Base-by-base conservation (phyloP, 495 filamentous ascomycete genomes). In the Aspergillus affinis region DNA sequence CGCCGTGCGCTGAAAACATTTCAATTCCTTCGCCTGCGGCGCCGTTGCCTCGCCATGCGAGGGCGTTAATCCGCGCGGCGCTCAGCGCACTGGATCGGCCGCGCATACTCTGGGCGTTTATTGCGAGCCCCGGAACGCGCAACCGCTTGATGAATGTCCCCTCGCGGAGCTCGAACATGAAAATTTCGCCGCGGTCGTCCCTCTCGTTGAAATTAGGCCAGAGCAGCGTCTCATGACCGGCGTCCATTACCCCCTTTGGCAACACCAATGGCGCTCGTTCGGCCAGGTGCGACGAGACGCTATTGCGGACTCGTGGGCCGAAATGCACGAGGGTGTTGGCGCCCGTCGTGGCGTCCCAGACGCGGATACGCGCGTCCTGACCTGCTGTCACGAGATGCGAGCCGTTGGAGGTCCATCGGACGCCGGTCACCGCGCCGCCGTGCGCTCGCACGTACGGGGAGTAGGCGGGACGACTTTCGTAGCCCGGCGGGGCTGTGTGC, bases 301-400 rank as follows among this genome's bases (percentile, higher is more conserved):
- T 79, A 63, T 94, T 94, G 54, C 83, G 85, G n/a, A 94, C 80
- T 4, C 82, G 78, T 0, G 90, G 89, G 0, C 91, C 91, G 63
- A 95, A 95, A 72, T 86, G 92, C 0, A 85, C 90, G 3, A 96
- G 80, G 1, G 88, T 92, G 65, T 97, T 96, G 8, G 86, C 88
- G 13, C 92, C 91, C 0, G 86, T 89, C 0, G 76, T 76, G 15
- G 88, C 83, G 71, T 94, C 82, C 93, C 92, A 96, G 3, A 95
- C 90, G 3, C 92, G 83, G 51, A 97, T 87, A 9, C 88, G 82
- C 44, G 88, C 75, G 67, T 97, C 93, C 55, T 91, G 89, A 6
- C 93, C 92, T 1, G 87, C 80, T 6, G 90, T 91, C 21, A 97
- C 79, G 15, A 97, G 75, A 57, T 88, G 83, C 15, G 71, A 72